Percentiles rank a stretch among this genome's conserved stretches.
phyloP scores from a whole-genome alignment of 2,329 filamentous ascomycete species.

The Penicillium verrucosum region DNA sequence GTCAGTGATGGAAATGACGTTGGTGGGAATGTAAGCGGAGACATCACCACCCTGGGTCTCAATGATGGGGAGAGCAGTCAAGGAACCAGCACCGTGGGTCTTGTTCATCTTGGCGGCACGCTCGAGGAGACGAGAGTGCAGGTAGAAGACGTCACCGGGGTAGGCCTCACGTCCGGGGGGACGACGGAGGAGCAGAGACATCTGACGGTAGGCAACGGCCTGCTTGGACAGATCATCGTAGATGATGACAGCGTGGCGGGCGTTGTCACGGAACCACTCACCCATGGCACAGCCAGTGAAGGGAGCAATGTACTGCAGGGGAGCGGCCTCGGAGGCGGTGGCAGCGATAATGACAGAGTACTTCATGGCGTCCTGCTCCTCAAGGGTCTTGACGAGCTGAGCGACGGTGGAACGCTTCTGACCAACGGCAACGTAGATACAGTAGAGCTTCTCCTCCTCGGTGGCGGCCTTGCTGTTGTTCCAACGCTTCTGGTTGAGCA shows the following conservation, averaged over 20 bases:
- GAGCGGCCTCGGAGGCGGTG: conserved; percentile 94
- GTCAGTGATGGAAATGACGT: conserved; percentile 99
- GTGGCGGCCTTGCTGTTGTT: conserved; percentile 75
- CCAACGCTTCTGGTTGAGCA: conserved; percentile 99
- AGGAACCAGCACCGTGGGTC: conserved; percentile 89
- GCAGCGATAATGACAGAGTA: conserved; percentile 92
- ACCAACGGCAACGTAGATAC: conserved; percentile 96
- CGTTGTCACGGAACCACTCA: conserved; percentile 77
- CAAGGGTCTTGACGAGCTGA: conserved; percentile 98
- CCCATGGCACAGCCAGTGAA: conserved; percentile 73
- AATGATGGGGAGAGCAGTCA: conserved; percentile 96
- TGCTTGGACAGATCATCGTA: conserved; percentile 98
- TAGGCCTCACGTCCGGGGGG: conserved; percentile 99
- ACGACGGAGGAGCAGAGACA: conserved; percentile 96
- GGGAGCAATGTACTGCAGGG: conserved; percentile 88
- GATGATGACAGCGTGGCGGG: conserved; percentile 84
- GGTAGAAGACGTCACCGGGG: conserved; percentile 98
- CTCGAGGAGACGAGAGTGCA: conserved; percentile 98
- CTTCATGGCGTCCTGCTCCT: conserved; percentile 99
- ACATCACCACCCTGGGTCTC: conserved; percentile 99
- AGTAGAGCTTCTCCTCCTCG: conserved; percentile 99
- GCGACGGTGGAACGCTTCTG: conserved; percentile 99
- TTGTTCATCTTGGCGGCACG: conserved; percentile 99
- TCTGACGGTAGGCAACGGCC: conserved; percentile 96
- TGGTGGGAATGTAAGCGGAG: conserved; percentile 99